Evolutionary conservation across 192 early-diverging fungal species (phyloP).

Genomic region (Entomortierella chlamydospora): DNA sequence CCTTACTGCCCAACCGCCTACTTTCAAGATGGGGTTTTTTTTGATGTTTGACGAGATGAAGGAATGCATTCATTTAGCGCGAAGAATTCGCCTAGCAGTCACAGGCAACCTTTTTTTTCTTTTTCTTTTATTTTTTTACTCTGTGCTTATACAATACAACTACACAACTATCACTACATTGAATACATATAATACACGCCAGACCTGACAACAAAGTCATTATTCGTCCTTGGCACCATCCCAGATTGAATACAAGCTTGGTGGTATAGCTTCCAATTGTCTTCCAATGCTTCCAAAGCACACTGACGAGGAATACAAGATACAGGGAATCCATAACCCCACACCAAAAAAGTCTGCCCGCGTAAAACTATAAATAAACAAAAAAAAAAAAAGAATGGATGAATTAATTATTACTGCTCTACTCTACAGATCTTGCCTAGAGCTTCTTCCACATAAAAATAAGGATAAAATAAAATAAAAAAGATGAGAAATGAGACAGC

Average conservation of each 20-base stretch:
- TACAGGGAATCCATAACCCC: conserved; percentile 73
- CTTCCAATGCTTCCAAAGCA: conserved; percentile 80
- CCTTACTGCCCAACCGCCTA: no score
- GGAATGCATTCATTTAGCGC: background rate
- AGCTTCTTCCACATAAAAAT: background rate
- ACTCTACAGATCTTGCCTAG: no score
- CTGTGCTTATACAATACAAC: no score
- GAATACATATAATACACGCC: no score
- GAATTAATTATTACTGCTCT: no score
- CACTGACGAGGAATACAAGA: conserved; percentile 63
- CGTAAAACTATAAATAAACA: conserved; percentile 61
- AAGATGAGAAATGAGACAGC: no score
- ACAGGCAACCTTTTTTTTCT: background rate
- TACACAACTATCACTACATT: no score
- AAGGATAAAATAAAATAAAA: background rate
- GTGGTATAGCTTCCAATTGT: conserved; percentile 61
- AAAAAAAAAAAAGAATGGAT: background rate
- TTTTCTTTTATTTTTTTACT: no score
- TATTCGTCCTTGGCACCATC: background rate
- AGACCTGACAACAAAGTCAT: no score
- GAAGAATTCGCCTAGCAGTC: background rate
- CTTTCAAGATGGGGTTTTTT: background rate
- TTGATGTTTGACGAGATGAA: background rate
- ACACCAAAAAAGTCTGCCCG: conserved; percentile 76
- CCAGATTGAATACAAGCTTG: conserved; percentile 38